phyloP scores from a whole-genome alignment of 2,329 filamentous ascomycete genomes.

The Botrytis byssoidea region DNA sequence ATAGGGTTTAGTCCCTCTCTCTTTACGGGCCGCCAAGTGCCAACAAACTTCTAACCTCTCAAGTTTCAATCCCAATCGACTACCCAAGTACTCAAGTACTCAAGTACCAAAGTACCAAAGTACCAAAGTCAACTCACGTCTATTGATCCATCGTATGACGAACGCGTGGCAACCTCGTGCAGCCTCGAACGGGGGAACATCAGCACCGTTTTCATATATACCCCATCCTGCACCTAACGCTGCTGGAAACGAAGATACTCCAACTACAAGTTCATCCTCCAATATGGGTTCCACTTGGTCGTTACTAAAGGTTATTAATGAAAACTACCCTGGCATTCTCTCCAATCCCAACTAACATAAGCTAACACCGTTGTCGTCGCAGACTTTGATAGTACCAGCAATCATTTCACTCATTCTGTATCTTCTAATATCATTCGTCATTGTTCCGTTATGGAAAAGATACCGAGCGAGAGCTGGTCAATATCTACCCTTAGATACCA shows the following conservation, averaged over 20 bases:
- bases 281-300: constrained; percentile 35
- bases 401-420: constrained; percentile 69
- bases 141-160: constrained; percentile 8
- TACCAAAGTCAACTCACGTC: background rate
- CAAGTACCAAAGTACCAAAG: background rate
- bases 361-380: constrained; percentile 19
- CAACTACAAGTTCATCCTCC: constrained; percentile 15
- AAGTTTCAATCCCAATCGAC: background rate
- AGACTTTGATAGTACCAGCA: constrained; percentile 71
- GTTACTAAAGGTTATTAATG: constrained; percentile 35
- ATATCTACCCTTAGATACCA: constrained; percentile 67
- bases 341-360: background rate
- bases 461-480: constrained; percentile 71
- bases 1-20: constrained; percentile 8
- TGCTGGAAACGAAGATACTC: constrained; percentile 34
- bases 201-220: constrained; percentile 20
- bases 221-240: constrained; percentile 37
- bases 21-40: background rate
- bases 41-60: background rate
- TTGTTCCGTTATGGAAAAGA: constrained; percentile 67
- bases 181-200: background rate
- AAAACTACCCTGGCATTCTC: background rate
- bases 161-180: constrained; percentile 13
- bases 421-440: constrained; percentile 60
- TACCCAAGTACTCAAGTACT: background rate